phyloP scores from a whole-genome alignment of 345 rosid species.

The Microthlaspi erraticum region DNA sequence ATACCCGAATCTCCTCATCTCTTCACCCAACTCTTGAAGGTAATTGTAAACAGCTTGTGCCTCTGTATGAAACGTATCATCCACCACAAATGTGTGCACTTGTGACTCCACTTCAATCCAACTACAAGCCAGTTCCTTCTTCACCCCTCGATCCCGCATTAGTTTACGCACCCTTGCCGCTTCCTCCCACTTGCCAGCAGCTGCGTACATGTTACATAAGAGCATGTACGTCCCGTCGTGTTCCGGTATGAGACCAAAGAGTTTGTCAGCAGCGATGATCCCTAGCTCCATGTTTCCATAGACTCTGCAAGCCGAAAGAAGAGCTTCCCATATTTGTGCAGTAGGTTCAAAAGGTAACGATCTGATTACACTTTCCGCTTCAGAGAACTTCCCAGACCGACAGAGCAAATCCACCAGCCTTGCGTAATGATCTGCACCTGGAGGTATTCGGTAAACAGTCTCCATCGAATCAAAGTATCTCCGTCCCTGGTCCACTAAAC shows the following conservation, averaged over 20 bases:
- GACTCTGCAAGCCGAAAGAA: conserved; percentile 48
- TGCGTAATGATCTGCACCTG: conserved; percentile 47
- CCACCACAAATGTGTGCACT: conserved; percentile 43
- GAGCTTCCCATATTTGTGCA: conserved; percentile 48
- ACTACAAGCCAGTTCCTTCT: conserved; percentile 48
- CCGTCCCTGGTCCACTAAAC: conserved; percentile 45
- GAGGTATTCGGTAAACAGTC: conserved; percentile 35
- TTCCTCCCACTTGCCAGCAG: conserved; percentile 43
- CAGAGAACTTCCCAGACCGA: conserved; percentile 48
- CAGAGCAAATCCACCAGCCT: conserved; percentile 46
- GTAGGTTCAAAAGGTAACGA: conserved; percentile 46
- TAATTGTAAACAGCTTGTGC: conserved; percentile 43
- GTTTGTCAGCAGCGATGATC: conserved; percentile 46
- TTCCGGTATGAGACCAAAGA: conserved; percentile 46
- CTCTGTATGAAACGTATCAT: conserved; percentile 47
- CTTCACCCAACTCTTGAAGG: conserved; percentile 40
- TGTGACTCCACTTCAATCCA: conserved; percentile 45
- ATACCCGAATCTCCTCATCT: conserved; percentile 42
- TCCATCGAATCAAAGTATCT: conserved; percentile 42
- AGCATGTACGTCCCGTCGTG: conserved; percentile 50
- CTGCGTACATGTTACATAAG: conserved; percentile 47
- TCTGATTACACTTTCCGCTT: conserved; percentile 36
- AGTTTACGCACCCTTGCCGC: conserved; percentile 44
- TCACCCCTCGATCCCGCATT: conserved; percentile 49
- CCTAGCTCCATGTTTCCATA: conserved; percentile 51